Base-by-base conservation (phyloP, 306 rosid species). In the Lathyrus sativus region DNA sequence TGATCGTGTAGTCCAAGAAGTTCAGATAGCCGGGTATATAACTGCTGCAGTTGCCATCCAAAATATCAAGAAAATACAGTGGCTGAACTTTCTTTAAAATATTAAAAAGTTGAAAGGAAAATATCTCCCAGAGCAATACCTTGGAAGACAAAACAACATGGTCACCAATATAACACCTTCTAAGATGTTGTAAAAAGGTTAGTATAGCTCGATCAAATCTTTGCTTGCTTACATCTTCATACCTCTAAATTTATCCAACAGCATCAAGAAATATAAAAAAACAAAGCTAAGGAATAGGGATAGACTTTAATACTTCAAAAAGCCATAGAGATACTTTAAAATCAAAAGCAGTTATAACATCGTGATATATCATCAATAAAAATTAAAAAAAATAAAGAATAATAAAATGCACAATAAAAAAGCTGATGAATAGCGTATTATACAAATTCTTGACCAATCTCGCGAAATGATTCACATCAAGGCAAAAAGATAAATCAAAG, bases 1-100 rank as follows among this genome's bases (percentile, higher is more conserved):
- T 89, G 95, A 81, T 92, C 96, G 71, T 89, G 85, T 43, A 92
- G 88, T 57, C 98, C 96, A 63, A 92, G 88, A 71, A 89, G 96
- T 65, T 89, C 98, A 71, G 96, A 87, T 45, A 92, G 80, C 57
- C 91, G 83, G 33, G 91, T 87, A 81, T 92, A 92, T 74, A 92
- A 80, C 91, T 87, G 95, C 96, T 89, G 88, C 80, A 85, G 82
- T 81, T 72, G 49, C 51, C 74, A 60, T 61, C 65, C 49, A 70
- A 45, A 72, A 68, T 75, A 45, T 62, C 74, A 78, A 77, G 38
- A 65, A 73, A 64, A 74, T 38, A 38, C 74, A 69, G 68, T 72
- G 63, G 71, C 43, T 53, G 41, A 71, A 59, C 71, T 56, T 37
- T 60, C 54, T 17, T 11, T 48, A 31, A 35, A 76, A 65, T 24